Evolutionary conservation across 352 stramenopile genomes (phyloP).

Genomic region (Phytophthora pini): DNA sequence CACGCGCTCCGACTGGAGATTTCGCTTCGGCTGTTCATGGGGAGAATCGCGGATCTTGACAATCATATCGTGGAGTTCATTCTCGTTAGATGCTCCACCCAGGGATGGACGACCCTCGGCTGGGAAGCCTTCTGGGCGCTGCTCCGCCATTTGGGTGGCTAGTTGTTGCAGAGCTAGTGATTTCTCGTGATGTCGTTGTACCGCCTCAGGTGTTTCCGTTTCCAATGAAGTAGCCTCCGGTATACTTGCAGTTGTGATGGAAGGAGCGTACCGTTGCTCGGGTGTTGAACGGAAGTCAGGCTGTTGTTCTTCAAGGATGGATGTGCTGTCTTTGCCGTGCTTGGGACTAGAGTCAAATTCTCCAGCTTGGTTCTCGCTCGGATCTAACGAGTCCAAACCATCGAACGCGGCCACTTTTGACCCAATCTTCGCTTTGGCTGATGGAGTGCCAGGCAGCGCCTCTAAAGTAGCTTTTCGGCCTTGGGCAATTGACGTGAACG

Average conservation of each 20-base stretch:
- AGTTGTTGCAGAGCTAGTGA: slow-evolving; percentile 23
- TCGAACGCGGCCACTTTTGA: slow-evolving; percentile 21
- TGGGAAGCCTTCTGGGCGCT: background rate
- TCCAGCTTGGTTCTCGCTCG: slow-evolving; percentile 5
- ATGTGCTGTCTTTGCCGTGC: slow-evolving; percentile 1
- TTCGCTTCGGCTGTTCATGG: slow-evolving; percentile 46
- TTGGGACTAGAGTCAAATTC: slow-evolving; percentile 2
- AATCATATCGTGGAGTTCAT: slow-evolving; percentile 45
- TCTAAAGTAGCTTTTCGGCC: slow-evolving; percentile 39
- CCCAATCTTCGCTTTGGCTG: slow-evolving; percentile 15
- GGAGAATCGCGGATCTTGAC: slow-evolving; percentile 62
- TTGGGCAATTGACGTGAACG: slow-evolving; percentile 27
- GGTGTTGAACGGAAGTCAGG: slow-evolving; percentile 1
- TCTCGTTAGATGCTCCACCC: slow-evolving; percentile 27
- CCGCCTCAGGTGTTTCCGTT: background rate
- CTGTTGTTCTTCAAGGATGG: slow-evolving; percentile 5
- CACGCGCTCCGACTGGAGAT: slow-evolving; percentile 54
- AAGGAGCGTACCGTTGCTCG: slow-evolving; percentile 27
- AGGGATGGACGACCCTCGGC: slow-evolving; percentile 22
- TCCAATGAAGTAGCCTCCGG: slow-evolving; percentile 7
- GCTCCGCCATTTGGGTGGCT: slow-evolving; percentile 18
- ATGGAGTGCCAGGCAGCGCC: slow-evolving; percentile 29
- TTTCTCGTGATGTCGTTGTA: slow-evolving; percentile 21
- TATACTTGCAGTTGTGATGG: background rate
- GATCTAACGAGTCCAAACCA: slow-evolving; percentile 16